A percentile compares a stretch with the other conserved stretches of the same genome.
phyloP scores from a whole-genome alignment of 441 rosid genomes.

The Breynia disticha region DNA sequence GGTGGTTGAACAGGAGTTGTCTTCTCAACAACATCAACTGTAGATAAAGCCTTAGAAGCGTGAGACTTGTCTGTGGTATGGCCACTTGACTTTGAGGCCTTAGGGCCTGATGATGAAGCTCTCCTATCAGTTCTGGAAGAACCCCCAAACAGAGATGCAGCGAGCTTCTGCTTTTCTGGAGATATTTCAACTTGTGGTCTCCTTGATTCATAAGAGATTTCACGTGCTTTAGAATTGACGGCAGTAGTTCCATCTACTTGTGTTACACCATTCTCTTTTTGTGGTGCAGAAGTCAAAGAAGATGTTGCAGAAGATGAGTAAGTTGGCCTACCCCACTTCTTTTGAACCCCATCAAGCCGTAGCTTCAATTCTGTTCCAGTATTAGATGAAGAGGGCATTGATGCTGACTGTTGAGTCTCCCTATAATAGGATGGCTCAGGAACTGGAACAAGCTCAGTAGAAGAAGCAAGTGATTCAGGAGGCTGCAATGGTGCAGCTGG shows the following conservation, averaged over 20 bases:
- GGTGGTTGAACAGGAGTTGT: conserved; percentile 47
- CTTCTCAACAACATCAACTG: conserved; percentile 23
- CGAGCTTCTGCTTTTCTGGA: conserved; percentile 91
- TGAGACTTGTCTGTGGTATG: conserved; percentile 29
- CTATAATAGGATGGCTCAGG: conserved; percentile 58
- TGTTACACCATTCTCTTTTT: conserved; percentile 39
- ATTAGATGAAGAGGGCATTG: conserved; percentile 39
- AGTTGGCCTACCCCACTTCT: conserved; percentile 82
- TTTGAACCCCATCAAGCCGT: conserved; percentile 94
- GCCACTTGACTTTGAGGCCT: conserved; percentile 36
- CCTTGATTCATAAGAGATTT: conserved; percentile 45
- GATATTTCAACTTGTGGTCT: conserved; percentile 55
- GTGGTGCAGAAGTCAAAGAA: conserved; percentile 32
- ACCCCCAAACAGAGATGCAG: conserved; percentile 91
- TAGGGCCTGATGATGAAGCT: conserved; percentile 41
- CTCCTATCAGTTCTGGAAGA: conserved; percentile 60
- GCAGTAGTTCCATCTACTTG: conserved; percentile 32
- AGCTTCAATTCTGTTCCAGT: conserved; percentile 62
- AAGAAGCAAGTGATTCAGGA: conserved; percentile 32
- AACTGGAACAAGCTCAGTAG: conserved; percentile 68
- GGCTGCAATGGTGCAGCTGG: conserved; percentile 36
- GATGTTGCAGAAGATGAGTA: conserved; percentile 46
- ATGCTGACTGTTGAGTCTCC: conserved; percentile 41
- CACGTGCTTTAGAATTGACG: conserved; percentile 39
- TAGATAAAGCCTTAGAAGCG: conserved; percentile 17